These are phyloP conservation scores for Astrocystis sublimbata DNA, from an alignment of 495 filamentous ascomycete genomes.

Conservation along the genomic window DNA sequence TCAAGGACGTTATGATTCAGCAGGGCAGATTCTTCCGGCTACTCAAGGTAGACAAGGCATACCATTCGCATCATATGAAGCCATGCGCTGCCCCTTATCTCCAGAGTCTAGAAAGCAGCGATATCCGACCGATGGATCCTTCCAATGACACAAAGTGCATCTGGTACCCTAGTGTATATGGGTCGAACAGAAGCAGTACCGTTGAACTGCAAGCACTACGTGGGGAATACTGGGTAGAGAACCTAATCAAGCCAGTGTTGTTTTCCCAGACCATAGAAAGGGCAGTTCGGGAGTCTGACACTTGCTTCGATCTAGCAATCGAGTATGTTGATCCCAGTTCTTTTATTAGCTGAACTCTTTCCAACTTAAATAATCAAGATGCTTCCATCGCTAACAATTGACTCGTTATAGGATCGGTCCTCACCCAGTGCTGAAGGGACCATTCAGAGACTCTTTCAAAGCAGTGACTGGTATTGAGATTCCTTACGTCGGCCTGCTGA, in stretches of 20 bases:
- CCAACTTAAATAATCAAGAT: no score
- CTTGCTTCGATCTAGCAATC: no score
- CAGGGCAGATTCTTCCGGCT: conserved; percentile 39
- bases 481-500: no score
- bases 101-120: not conserved
- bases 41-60: conserved; percentile 49
- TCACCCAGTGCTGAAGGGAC: no score
- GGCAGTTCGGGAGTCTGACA: no score
- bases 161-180: conserved; percentile 33
- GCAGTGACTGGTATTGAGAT: no score
- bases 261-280: no score
- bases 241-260: not conserved
- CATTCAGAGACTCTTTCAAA: no score
- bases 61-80: conserved; percentile 52
- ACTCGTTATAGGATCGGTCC: no score
- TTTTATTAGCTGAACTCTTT: no score
- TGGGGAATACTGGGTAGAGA: conserved; percentile 40
- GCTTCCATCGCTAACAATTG: no score
- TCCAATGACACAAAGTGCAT: conserved; percentile 32
- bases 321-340: no score
- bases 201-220: conserved; percentile 49
- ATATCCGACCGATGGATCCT: not conserved
- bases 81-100: conserved; percentile 14
- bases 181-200: conserved; percentile 50
- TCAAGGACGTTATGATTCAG: conserved; percentile 41